Conservation (phyloP, 768 basidiomycete genomes). For the Phlebiopsis gigantea region DNA sequence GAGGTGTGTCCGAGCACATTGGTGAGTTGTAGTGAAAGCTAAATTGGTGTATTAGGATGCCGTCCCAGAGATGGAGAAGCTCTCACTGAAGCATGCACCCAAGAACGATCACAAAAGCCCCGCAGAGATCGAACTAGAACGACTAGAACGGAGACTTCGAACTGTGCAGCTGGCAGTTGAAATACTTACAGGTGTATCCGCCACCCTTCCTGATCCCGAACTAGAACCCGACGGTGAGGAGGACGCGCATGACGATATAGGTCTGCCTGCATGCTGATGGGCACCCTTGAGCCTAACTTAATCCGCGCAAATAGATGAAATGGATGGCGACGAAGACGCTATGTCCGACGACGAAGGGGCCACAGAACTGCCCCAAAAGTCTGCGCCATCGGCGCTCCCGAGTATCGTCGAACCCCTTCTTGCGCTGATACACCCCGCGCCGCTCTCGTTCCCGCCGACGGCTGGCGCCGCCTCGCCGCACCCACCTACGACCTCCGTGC, state of each 20-base stretch:
- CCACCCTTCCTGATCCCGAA: constrained; percentile 77
- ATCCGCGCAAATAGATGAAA: constrained; percentile 12
- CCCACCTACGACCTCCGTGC: constrained; percentile 83
- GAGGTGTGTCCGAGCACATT: constrained; percentile 33
- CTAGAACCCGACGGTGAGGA: constrained; percentile 31
- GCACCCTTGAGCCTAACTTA: constrained; percentile 2
- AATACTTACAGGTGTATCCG: constrained; percentile 83
- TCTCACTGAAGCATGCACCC: constrained; percentile 60
- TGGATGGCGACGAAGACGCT: constrained; percentile 25
- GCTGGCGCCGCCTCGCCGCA: constrained; percentile 59
- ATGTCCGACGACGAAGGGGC: constrained; percentile 4
- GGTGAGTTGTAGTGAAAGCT: background rate
- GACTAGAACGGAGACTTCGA: constrained; percentile 63
- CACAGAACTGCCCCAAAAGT: constrained; percentile 1
- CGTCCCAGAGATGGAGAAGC: constrained; percentile 48
- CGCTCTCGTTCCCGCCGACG: constrained; percentile 77
- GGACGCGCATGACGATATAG: constrained; percentile 33
- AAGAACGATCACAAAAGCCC: constrained; percentile 72
- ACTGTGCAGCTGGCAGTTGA: constrained; percentile 83
- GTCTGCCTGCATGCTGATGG: constrained; percentile 25
- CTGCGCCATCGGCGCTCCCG: constrained; percentile 23
- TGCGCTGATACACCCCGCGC: constrained; percentile 64
- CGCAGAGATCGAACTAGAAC: constrained; percentile 66
- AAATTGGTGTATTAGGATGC: constrained; percentile 31
- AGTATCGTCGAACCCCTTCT: constrained; percentile 66